These are phyloP conservation scores for Neopestalotiopsis clavispora DNA, from an alignment of 2,329 filamentous ascomycete genomes.

Conservation along the genomic window DNA sequence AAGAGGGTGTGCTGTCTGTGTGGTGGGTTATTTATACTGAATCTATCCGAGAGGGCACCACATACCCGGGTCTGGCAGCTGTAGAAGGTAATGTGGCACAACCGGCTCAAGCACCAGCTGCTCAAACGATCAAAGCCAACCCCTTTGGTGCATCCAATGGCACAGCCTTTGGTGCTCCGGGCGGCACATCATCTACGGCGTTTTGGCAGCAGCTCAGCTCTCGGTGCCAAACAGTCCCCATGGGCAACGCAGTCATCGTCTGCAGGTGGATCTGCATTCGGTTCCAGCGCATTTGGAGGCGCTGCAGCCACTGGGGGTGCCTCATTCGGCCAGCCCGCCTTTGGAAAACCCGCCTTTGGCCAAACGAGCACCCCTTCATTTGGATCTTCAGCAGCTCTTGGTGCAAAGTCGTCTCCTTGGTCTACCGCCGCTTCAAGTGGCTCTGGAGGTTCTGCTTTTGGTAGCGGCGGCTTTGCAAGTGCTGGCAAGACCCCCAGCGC, in stretches of 20 bases:
- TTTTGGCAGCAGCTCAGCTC: slow-evolving; percentile 54
- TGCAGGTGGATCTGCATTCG: slow-evolving; percentile 44
- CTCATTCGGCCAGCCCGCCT: slow-evolving; percentile 54
- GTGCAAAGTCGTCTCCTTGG: slow-evolving; percentile 60
- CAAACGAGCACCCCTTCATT: slow-evolving; percentile 46
- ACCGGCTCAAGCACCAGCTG: slow-evolving; percentile 35
- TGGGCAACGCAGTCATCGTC: slow-evolving; percentile 49
- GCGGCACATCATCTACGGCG: slow-evolving; percentile 42
- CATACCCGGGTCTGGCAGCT: slow-evolving; percentile 72
- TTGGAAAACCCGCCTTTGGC: slow-evolving; percentile 44
- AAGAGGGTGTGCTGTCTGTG: slow-evolving; percentile 81
- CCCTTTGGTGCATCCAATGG: slow-evolving; percentile 29
- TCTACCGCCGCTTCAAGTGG: slow-evolving; percentile 41
- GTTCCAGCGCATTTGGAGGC: slow-evolving; percentile 49
- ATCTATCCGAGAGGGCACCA: slow-evolving; percentile 74
- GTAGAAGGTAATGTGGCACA: slow-evolving; percentile 44
- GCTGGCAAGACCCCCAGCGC: slow-evolving; percentile 23
- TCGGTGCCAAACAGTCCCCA: slow-evolving; percentile 57
- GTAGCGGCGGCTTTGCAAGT: slow-evolving; percentile 54
- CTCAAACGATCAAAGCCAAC: slow-evolving; percentile 36
- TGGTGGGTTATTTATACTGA: slow-evolving; percentile 96
- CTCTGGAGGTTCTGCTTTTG: slow-evolving; percentile 51
- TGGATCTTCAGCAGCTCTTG: slow-evolving; percentile 55
- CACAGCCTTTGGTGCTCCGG: slow-evolving; percentile 46
- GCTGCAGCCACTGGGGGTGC: slow-evolving; percentile 37